phyloP scores from a whole-genome alignment of 2,329 filamentous ascomycete genomes.

The Claviceps digitariae region DNA sequence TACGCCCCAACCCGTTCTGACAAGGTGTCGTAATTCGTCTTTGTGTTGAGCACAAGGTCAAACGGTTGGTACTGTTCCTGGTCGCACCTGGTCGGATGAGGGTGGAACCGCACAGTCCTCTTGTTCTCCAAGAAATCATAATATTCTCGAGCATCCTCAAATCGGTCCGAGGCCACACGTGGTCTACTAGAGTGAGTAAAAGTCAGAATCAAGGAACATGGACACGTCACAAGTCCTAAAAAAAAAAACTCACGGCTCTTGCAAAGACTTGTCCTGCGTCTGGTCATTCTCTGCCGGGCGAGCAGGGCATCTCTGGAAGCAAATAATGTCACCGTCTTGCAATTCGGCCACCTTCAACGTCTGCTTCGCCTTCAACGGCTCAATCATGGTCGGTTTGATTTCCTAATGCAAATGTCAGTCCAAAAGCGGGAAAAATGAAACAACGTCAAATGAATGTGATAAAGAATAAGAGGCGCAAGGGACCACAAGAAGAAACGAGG shows the following conservation, averaged over 20 bases:
- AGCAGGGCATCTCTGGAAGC: slow-evolving; percentile 61
- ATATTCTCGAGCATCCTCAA: slow-evolving; percentile 66
- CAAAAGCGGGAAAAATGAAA: not conserved
- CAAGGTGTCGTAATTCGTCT: slow-evolving; percentile 80
- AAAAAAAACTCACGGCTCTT: slow-evolving; percentile 20
- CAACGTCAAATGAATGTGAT: not conserved
- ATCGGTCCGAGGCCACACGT: slow-evolving; percentile 30
- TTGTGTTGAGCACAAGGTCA: slow-evolving; percentile 66
- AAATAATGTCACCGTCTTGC: slow-evolving; percentile 93
- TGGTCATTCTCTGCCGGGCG: slow-evolving; percentile 26
- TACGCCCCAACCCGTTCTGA: slow-evolving; percentile 70
- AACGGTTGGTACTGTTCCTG: slow-evolving; percentile 52
- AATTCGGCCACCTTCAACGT: slow-evolving; percentile 85
- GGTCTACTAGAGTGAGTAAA: slow-evolving; percentile 3
- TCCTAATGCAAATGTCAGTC: slow-evolving; percentile 35
- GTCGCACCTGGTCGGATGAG: slow-evolving; percentile 46
- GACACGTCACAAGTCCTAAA: too few species aligned
- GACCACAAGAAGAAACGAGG: too few species aligned
- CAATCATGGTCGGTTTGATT: slow-evolving; percentile 97
- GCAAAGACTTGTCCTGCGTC: slow-evolving; percentile 15
- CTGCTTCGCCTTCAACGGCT: slow-evolving; percentile 80
- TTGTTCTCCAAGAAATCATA: slow-evolving; percentile 90
- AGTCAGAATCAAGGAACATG: not conserved
- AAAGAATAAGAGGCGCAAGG: not conserved
- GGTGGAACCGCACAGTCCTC: slow-evolving; percentile 64